phyloP scores from a whole-genome alignment of 192 early-diverging fungal genomes.

The Dissophora globulifera region DNA sequence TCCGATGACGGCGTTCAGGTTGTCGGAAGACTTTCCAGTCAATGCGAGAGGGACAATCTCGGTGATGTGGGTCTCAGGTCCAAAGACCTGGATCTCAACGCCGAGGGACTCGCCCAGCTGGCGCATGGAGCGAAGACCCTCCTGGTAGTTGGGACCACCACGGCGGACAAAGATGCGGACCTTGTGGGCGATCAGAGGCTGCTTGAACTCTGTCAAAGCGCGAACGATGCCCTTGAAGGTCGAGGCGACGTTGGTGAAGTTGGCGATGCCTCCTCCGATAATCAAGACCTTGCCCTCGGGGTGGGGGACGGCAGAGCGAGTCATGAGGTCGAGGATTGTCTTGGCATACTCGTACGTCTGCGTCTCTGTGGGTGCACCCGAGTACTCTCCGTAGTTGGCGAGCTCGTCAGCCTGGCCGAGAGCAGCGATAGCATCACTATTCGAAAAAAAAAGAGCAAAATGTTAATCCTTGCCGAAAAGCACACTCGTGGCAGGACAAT shows the following conservation, averaged over 20 bases:
- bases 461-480: too few relatives aligned
- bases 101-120: conserved; percentile 92
- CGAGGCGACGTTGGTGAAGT: conserved; percentile 99
- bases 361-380: conserved; percentile 96
- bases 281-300: conserved; percentile 96
- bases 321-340: conserved; percentile 99
- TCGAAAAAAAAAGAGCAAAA: background rate
- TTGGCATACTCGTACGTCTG: conserved; percentile 99
- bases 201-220: conserved; percentile 93
- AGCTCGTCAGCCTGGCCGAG: conserved; percentile 93
- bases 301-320: conserved; percentile 77
- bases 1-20: too few relatives aligned
- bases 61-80: conserved; percentile 98
- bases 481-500: too few relatives aligned
- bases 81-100: conserved; percentile 96
- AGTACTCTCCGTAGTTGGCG: conserved; percentile 99
- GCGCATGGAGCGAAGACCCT: conserved; percentile 96
- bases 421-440: conserved; percentile 97
- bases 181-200: conserved; percentile 84
- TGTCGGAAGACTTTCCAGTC: conserved; percentile 66
- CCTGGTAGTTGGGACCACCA: conserved; percentile 99
- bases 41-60: conserved; percentile 97
- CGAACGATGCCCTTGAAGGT: conserved; percentile 99
- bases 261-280: conserved; percentile 99
- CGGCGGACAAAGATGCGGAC: conserved; percentile 97